These are phyloP conservation scores for Claviceps humidiphila DNA, from an alignment of 2,329 filamentous ascomycete genomes.

Conservation along the genomic window DNA sequence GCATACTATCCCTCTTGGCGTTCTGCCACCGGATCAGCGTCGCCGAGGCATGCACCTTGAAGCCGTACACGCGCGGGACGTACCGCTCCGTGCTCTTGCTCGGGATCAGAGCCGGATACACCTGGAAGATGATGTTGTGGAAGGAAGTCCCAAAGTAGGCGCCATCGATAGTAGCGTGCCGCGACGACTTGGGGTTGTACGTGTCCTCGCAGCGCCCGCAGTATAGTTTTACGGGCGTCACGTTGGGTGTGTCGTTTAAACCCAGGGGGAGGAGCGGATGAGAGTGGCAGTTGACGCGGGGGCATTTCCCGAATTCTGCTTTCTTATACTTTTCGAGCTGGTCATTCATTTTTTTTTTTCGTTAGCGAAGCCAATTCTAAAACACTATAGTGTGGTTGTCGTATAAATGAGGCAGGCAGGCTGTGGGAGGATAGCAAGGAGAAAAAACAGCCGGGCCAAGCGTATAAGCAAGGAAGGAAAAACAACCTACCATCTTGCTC, in stretches of 20 bases:
- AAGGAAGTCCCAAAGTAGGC: slow-evolving; percentile 98
- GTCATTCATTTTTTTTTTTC: too few species aligned
- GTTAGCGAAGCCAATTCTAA: too few species aligned
- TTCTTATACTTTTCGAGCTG: slow-evolving; percentile 99
- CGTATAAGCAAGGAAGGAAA: neutral
- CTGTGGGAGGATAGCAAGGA: neutral
- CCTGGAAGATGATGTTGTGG: slow-evolving; percentile 98
- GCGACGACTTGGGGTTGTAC: slow-evolving; percentile 96
- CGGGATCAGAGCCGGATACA: slow-evolving; percentile 83
- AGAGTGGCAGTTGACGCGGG: slow-evolving; percentile 85
- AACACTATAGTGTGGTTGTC: neutral
- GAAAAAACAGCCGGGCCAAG: neutral
- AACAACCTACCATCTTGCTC: slow-evolving; percentile 72
- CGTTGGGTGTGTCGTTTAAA: slow-evolving; percentile 74
- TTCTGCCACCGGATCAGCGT: slow-evolving; percentile 88
- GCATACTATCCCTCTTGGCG: slow-evolving; percentile 67
- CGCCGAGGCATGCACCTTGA: slow-evolving; percentile 84
- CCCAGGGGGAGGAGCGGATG: slow-evolving; percentile 93
- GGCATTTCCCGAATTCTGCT: slow-evolving; percentile 94
- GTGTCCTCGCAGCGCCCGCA: slow-evolving; percentile 95
- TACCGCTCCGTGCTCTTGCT: slow-evolving; percentile 77
- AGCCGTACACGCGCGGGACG: slow-evolving; percentile 82
- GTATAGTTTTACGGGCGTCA: slow-evolving; percentile 91
- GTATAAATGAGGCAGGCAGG: neutral
- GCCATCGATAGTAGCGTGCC: slow-evolving; percentile 88